These are phyloP conservation scores for Polytolypa hystricis DNA, from an alignment of 2,329 filamentous ascomycete species.

Conservation along the genomic window DNA sequence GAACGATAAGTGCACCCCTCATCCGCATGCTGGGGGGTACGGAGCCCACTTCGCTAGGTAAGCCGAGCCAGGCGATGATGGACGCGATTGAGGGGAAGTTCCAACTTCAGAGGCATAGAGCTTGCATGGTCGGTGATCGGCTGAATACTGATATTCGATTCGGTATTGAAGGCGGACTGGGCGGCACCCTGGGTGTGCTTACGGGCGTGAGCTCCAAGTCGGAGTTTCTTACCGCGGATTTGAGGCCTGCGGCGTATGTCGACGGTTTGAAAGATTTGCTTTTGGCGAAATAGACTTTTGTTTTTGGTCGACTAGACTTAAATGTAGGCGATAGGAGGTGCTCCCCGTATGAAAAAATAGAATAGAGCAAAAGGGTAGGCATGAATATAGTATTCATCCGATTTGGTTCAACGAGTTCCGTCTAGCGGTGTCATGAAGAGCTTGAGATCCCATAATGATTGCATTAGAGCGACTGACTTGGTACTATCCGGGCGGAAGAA, in stretches of 20 bases:
- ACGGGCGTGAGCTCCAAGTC: slow-evolving; percentile 78
- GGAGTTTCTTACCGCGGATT: slow-evolving; percentile 64
- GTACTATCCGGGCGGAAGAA: slow-evolving; percentile 24
- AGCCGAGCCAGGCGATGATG: slow-evolving; percentile 99
- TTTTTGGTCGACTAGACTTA: too few species aligned
- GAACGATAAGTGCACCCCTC: slow-evolving; percentile 67
- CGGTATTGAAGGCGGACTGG: slow-evolving; percentile 78
- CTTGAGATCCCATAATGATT: slow-evolving; percentile 31
- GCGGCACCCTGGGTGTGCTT: slow-evolving; percentile 81
- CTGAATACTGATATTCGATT: slow-evolving; percentile 95
- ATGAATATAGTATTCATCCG: too few species aligned
- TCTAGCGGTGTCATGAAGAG: too few species aligned
- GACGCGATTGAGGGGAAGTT: slow-evolving; percentile 96
- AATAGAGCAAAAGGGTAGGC: too few species aligned
- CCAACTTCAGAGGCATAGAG: slow-evolving; percentile 66
- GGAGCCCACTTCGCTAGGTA: slow-evolving; percentile 71
- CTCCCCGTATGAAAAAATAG: too few species aligned
- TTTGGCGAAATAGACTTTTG: slow-evolving; percentile 7
- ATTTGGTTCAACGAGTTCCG: too few species aligned
- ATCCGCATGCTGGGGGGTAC: slow-evolving; percentile 55
- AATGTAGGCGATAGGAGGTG: too few species aligned
- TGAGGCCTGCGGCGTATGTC: slow-evolving; percentile 71
- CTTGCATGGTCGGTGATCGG: slow-evolving; percentile 94
- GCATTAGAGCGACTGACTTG: slow-evolving; percentile 20
- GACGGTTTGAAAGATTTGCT: slow-evolving; percentile 72